Evolutionary conservation across 139 green algal genomes (phyloP).

Genomic region (Chlamydomonas incerta): DNA sequence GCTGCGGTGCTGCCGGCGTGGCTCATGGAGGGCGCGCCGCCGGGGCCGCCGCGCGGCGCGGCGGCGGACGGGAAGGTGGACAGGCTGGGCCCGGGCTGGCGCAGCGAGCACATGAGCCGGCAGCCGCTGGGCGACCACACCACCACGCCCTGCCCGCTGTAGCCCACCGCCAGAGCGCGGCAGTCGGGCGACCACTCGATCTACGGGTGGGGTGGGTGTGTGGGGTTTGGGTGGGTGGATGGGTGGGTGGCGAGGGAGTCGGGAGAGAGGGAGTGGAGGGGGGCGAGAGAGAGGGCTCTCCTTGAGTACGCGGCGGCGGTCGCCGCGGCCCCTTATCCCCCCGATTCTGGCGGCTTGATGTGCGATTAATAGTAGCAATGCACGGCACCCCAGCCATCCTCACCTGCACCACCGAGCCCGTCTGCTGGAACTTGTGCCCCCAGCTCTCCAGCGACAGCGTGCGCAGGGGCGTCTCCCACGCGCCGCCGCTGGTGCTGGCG

Average conservation of each 20-base stretch:
- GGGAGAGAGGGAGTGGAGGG: too few relatives aligned
- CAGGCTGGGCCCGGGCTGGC: conserved; percentile 52
- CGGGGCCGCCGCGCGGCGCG: not conserved
- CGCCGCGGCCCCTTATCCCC: too few relatives aligned
- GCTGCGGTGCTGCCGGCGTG: not conserved
- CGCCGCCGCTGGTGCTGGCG: not conserved
- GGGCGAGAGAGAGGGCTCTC: too few relatives aligned
- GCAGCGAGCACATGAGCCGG: conserved; percentile 83
- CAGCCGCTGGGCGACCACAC: conserved; percentile 85
- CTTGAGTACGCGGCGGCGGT: too few relatives aligned
- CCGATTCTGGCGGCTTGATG: too few relatives aligned
- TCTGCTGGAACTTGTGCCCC: conserved; percentile 70
- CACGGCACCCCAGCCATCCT: too few relatives aligned
- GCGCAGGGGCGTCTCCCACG: conserved; percentile 53
- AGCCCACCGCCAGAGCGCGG: conserved; percentile 71
- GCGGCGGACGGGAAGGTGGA: not conserved
- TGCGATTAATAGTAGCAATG: too few relatives aligned
- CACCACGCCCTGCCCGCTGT: conserved; percentile 71
- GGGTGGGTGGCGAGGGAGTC: too few relatives aligned
- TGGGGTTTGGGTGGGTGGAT: too few relatives aligned
- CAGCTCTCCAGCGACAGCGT: conserved; percentile 79
- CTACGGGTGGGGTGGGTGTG: too few relatives aligned
- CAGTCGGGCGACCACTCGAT: conserved; percentile 83
- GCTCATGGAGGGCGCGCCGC: not conserved
- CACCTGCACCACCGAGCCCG: conserved; percentile 61